phyloP scores from a whole-genome alignment of 2,329 filamentous ascomycete species.

The Penicillium aurantiogriseum region DNA sequence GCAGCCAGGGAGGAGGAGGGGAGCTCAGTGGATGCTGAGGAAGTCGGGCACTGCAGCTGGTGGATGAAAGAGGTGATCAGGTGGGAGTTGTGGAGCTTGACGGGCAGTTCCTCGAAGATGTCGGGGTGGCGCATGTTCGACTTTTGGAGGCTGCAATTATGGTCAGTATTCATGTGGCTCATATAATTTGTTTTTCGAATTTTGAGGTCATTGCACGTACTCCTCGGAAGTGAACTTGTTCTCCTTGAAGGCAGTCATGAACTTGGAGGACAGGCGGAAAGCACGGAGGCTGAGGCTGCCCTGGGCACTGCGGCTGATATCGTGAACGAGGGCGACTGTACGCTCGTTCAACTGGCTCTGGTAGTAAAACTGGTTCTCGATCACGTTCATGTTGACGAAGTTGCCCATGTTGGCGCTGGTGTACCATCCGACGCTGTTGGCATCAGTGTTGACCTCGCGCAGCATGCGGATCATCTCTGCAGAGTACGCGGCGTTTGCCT shows the following conservation, averaged over 20 bases:
- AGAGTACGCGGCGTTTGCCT: slow-evolving; percentile 85
- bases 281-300: slow-evolving; percentile 85
- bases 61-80: slow-evolving; percentile 93
- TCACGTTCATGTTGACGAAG: slow-evolving; percentile 90
- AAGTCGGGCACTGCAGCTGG: slow-evolving; percentile 72
- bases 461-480: slow-evolving; percentile 96
- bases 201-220: slow-evolving; percentile 54
- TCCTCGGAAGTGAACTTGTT: slow-evolving; percentile 95
- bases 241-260: slow-evolving; percentile 93
- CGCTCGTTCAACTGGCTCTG: slow-evolving; percentile 87
- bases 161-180: slow-evolving; percentile 14
- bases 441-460: slow-evolving; percentile 96
- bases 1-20: slow-evolving; percentile 79
- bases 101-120: slow-evolving; percentile 84
- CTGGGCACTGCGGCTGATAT: slow-evolving; percentile 91
- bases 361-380: slow-evolving; percentile 98
- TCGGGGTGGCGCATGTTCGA: slow-evolving; percentile 91
- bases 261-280: slow-evolving; percentile 81
- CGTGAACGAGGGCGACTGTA: slow-evolving; percentile 87
- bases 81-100: slow-evolving; percentile 93
- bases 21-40: slow-evolving; percentile 67
- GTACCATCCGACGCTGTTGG: slow-evolving; percentile 98
- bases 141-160: slow-evolving; percentile 74
- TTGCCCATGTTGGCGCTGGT: slow-evolving; percentile 98
- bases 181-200: background rate